Evolutionary conservation across 2,329 filamentous ascomycete species (phyloP).

Genomic region (Rutstroemia sp.): DNA sequence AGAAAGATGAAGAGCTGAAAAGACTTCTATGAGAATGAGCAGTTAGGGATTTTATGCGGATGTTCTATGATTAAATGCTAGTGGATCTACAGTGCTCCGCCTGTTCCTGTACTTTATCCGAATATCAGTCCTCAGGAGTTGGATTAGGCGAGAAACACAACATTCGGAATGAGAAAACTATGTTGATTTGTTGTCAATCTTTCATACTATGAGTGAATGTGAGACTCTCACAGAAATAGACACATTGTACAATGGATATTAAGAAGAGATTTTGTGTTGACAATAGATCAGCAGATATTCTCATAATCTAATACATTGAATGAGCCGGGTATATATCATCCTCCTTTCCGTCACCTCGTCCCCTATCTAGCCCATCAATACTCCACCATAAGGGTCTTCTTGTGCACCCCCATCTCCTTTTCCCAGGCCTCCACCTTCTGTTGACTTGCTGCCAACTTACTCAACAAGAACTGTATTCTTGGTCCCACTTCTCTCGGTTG

Average conservation of each 20-base stretch:
- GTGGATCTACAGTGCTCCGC: too few species aligned
- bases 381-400: constrained; percentile 58
- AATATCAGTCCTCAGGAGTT: too few species aligned
- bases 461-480: constrained; percentile 64
- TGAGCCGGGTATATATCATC: constrained; percentile 16
- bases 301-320: neutral
- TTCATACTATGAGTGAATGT: too few species aligned
- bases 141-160: too few species aligned
- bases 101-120: too few species aligned
- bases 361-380: constrained; percentile 13
- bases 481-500: constrained; percentile 61
- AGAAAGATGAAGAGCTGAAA: too few species aligned
- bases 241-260: neutral
- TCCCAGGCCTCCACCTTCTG: constrained; percentile 68
- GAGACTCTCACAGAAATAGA: too few species aligned
- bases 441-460: constrained; percentile 69
- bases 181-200: too few species aligned
- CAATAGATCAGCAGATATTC: neutral
- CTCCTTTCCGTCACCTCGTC: neutral
- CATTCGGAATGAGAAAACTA: too few species aligned
- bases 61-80: too few species aligned
- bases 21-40: too few species aligned
- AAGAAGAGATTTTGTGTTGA: neutral
- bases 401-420: constrained; percentile 60
- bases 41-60: too few species aligned